These are phyloP conservation scores for Eucalyptus brandiana DNA, from an alignment of 345 rosid species.

Conservation along the genomic window DNA sequence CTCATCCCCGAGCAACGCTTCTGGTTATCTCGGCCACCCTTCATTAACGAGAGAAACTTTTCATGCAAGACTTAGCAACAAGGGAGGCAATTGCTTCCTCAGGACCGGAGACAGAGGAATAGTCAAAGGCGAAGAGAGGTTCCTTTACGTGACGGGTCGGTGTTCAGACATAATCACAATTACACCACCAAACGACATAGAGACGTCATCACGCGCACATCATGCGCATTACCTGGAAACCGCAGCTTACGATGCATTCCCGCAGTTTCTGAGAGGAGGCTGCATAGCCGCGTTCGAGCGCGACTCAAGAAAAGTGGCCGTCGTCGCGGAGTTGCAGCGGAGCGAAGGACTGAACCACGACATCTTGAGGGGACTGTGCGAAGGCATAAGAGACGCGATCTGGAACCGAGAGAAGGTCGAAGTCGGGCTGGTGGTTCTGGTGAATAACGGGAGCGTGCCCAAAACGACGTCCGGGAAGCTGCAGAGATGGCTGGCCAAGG, in stretches of 20 bases:
- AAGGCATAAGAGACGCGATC: constrained; percentile 14
- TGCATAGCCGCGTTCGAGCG: constrained; percentile 31
- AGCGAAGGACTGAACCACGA: background rate
- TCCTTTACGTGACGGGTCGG: constrained; percentile 41
- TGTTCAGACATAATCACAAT: constrained; percentile 33
- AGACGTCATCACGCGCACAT: background rate
- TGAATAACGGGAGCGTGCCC: constrained; percentile 20
- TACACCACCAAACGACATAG: constrained; percentile 1
- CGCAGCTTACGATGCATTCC: constrained; percentile 18
- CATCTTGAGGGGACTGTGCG: constrained; percentile 15
- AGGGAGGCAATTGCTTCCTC: constrained; percentile 8
- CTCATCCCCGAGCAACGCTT: constrained; percentile 53
- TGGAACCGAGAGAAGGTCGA: constrained; percentile 15
- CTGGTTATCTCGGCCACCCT: constrained; percentile 47
- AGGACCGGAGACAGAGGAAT: constrained; percentile 48
- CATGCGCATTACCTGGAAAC: constrained; percentile 53
- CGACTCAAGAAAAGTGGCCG: constrained; percentile 2
- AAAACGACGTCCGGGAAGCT: constrained; percentile 59
- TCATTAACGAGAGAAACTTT: constrained; percentile 27
- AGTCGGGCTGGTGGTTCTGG: constrained; percentile 36
- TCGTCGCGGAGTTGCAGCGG: constrained; percentile 41
- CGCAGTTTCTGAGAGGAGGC: constrained; percentile 31
- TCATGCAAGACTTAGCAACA: constrained; percentile 19
- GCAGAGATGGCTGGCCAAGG: constrained; percentile 43
- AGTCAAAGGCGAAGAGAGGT: constrained; percentile 32